Conservation (phyloP, 345 rosid genomes). For the Boechera stricta region DNA sequence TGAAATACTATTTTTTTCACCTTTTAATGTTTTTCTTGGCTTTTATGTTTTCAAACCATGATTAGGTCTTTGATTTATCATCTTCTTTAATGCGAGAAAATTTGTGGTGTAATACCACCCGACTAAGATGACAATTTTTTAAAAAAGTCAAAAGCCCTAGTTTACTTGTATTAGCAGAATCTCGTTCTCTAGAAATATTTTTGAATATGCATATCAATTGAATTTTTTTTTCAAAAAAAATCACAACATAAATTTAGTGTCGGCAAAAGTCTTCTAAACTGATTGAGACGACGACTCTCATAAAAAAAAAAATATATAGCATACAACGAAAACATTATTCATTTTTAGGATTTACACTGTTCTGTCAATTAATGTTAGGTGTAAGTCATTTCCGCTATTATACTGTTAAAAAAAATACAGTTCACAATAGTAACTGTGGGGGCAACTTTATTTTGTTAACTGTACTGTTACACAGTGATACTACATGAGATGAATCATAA, state of each 20-base stretch:
- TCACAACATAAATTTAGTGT: background rate
- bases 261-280: constrained; percentile 9
- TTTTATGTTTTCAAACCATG: background rate
- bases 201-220: no score
- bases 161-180: background rate
- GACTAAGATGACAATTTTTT: background rate
- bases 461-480: background rate
- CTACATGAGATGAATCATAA: background rate
- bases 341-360: constrained; percentile 28
- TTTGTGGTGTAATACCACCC: background rate
- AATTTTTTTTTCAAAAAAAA: no score
- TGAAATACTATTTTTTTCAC: constrained; percentile 1
- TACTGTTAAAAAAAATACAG: background rate
- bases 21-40: constrained; percentile 17
- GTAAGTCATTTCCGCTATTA: background rate
- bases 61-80: background rate
- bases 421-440: background rate
- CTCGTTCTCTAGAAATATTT: no score
- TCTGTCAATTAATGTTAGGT: constrained; percentile 23
- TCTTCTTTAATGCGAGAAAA: background rate
- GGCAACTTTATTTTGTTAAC: background rate
- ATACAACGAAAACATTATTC: background rate
- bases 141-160: background rate
- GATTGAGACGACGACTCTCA: background rate
- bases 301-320: background rate